Evolutionary conservation across 306 rosid species (phyloP).

Genomic region (Pterocarpus macrocarpus): DNA sequence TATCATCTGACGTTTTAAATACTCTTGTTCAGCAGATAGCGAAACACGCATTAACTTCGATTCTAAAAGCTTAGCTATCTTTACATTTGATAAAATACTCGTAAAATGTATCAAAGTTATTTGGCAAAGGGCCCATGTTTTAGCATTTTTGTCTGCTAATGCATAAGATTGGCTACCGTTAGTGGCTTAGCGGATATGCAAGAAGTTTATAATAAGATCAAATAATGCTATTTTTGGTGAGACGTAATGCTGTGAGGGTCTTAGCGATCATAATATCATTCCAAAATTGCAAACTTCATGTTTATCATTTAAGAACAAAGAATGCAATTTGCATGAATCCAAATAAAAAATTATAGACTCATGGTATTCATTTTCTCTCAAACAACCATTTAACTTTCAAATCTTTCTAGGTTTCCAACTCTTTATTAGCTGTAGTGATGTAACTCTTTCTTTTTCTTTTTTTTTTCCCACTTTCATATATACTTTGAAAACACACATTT

Average conservation of each 20-base stretch:
- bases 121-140: constrained; percentile 30
- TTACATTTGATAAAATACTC: constrained; percentile 29
- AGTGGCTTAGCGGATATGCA: constrained; percentile 34
- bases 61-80: constrained; percentile 3
- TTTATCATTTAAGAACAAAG: constrained; percentile 35
- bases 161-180: constrained; percentile 12
- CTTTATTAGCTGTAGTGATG: not conserved
- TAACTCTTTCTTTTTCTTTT: too few relatives aligned
- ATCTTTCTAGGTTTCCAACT: not conserved
- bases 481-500: too few relatives aligned
- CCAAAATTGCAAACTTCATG: constrained; percentile 40
- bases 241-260: not conserved
- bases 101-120: constrained; percentile 17
- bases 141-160: constrained; percentile 18
- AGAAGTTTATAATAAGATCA: constrained; percentile 13
- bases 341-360: not conserved
- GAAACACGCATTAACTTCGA: constrained; percentile 4
- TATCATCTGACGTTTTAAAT: constrained; percentile 10
- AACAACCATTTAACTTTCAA: constrained; percentile 2
- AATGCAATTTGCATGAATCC: constrained; percentile 25
- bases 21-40: not conserved
- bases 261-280: constrained; percentile 39
- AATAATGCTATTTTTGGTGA: constrained; percentile 18
- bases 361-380: constrained; percentile 7
- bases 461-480: too few relatives aligned